Evolutionary conservation across 139 green algal genomes (phyloP).

Genomic region (Chlorella sp.): DNA sequence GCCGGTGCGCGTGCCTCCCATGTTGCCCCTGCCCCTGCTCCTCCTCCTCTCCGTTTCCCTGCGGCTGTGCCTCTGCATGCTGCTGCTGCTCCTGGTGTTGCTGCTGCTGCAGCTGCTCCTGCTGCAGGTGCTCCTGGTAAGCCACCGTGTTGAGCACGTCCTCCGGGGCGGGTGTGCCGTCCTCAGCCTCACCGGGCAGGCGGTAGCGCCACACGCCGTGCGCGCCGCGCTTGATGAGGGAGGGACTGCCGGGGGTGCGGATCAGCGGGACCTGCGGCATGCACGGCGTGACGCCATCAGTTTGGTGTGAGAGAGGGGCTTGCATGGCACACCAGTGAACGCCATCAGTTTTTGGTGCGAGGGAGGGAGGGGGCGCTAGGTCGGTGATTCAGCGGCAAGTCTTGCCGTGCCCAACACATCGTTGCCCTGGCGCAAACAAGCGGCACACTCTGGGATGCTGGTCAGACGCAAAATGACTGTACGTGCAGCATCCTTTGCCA

Average conservation of each 20-base stretch:
- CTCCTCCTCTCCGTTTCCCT: too few species aligned
- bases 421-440: too few species aligned
- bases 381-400: too few species aligned
- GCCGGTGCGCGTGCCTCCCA: not conserved
- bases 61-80: not conserved
- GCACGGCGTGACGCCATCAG: too few species aligned
- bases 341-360: too few species aligned
- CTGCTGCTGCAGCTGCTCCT: not conserved
- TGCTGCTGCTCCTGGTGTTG: not conserved
- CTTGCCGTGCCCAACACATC: too few species aligned
- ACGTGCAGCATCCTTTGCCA: too few species aligned
- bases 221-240: not conserved
- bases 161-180: not conserved
- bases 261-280: not conserved
- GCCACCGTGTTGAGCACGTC: not conserved
- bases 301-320: not conserved
- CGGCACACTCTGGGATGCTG: too few species aligned
- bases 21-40: not conserved
- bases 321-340: not conserved
- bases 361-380: too few species aligned
- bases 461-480: too few species aligned
- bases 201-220: not conserved
- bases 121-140: not conserved
- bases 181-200: too few species aligned
- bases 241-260: not conserved